A percentile compares a stretch with the other conserved stretches of the same genome.
Evolutionary conservation across 2,329 filamentous ascomycete genomes (phyloP).

Genomic region (Fusarium chuoi): DNA sequence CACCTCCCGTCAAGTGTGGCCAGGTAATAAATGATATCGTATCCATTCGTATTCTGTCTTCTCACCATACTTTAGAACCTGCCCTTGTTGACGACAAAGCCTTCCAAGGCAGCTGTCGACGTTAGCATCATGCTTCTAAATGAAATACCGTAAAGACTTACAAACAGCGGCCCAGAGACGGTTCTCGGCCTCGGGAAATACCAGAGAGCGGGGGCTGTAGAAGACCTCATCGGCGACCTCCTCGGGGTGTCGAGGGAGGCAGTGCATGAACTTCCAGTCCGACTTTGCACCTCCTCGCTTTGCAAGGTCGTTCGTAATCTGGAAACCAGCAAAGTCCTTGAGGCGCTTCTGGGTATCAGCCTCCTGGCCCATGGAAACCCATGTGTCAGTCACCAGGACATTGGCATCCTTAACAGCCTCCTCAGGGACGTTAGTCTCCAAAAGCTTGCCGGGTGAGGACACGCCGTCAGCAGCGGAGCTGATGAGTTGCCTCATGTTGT

Average conservation of each 20-base stretch:
- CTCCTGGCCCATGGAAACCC: slow-evolving; percentile 99
- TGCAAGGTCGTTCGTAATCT: slow-evolving; percentile 88
- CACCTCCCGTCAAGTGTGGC: slow-evolving; percentile 15
- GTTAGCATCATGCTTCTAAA: slow-evolving; percentile 24
- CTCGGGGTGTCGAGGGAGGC: slow-evolving; percentile 88
- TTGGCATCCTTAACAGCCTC: slow-evolving; percentile 88
- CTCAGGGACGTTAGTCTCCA: slow-evolving; percentile 82
- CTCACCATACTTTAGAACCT: slow-evolving; percentile 61
- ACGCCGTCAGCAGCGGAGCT: slow-evolving; percentile 67
- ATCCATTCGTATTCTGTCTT: not conserved
- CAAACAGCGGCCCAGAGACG: slow-evolving; percentile 88
- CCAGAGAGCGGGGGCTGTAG: slow-evolving; percentile 84
- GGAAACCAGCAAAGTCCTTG: slow-evolving; percentile 87
- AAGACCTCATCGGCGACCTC: slow-evolving; percentile 97
- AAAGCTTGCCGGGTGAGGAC: slow-evolving; percentile 70
- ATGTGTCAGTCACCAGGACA: slow-evolving; percentile 94
- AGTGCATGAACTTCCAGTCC: slow-evolving; percentile 99
- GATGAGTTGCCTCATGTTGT: slow-evolving; percentile 79
- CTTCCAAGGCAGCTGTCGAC: slow-evolving; percentile 76
- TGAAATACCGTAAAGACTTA: slow-evolving; percentile 53
- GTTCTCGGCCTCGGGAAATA: slow-evolving; percentile 96
- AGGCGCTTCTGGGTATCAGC: slow-evolving; percentile 81
- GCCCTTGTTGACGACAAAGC: slow-evolving; percentile 94
- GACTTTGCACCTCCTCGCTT: slow-evolving; percentile 85
- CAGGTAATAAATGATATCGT: slow-evolving; percentile 19